Evolutionary conservation across 208 protist species (phyloP), one percentile per base, ranked within the genome.

Genomic region (Leishmania martiniquensis): DNA sequence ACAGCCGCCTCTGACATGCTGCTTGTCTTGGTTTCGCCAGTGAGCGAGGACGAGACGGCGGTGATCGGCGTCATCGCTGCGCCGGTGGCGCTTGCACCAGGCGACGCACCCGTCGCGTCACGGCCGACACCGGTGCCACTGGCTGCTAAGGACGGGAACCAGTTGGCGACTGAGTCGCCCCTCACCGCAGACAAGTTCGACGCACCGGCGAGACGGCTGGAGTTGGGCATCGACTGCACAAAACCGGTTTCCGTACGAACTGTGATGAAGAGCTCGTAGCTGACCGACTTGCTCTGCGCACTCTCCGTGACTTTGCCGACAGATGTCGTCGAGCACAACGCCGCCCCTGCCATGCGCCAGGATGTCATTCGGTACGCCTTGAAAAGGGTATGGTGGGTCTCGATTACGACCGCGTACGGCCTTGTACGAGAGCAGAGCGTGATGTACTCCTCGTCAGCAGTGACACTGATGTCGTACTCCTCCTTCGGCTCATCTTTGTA

Each of bases 381-480:
- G 69, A 97, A 91, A 44, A 82, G 82, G n/a, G 74, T 89, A 65
- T 89, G 89, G 77, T 96, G 87, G 39, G 88, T 86, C 78, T 97
- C 90, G 42, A 95, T 87, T 29, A 96, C 92, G 2, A 97, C 91
- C 5, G 90, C 91, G 70, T 90, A 86, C 25, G 87, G 65, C 54
- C 83, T 69, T 12, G 85, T 84, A 49, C 82, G 84, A n/a, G 92
- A 94, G 55, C 83, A 84, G 15, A 97, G 85, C n/a, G 87, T 95
- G 69, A 97, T 93, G 80, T 97, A 97, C 78, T 97, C 94, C 77
- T 97, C 92, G 47, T 84, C 79, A 1, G 90, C 86, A n/a, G 91
- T 94, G 66, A 93, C 83, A 69, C 85, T 91, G 72, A 96, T 91
- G 71, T 87, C 73, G 72, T 95, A 96, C n/a, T 65, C 84, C 44